Evolutionary conservation across 345 rosid genomes (phyloP).

Genomic region (Chamaenerion angustifolium): DNA sequence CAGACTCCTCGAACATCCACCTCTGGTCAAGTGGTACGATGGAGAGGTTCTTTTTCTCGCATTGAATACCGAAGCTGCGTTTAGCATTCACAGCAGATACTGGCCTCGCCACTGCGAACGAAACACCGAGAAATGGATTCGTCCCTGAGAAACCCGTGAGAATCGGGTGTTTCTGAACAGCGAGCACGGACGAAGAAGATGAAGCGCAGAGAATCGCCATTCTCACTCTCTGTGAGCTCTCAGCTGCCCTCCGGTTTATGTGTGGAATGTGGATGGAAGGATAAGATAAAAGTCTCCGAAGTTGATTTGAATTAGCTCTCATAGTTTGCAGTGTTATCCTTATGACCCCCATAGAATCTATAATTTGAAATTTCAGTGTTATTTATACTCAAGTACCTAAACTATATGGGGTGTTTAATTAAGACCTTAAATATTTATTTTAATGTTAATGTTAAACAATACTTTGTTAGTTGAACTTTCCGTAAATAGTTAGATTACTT

Average conservation of each 20-base stretch:
- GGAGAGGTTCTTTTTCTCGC: conserved; percentile 34
- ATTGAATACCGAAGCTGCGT: conserved; percentile 28
- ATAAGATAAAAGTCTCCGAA: neutral
- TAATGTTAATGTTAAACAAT: too few species aligned
- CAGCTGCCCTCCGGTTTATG: neutral
- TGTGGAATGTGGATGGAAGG: neutral
- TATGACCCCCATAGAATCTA: too few species aligned
- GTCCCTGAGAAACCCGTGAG: neutral
- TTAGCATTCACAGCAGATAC: conserved; percentile 10
- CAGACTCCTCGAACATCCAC: conserved; percentile 65
- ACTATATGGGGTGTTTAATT: too few species aligned
- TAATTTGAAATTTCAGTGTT: too few species aligned
- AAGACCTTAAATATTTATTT: too few species aligned
- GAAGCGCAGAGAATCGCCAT: conserved; percentile 9
- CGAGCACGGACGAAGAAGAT: conserved; percentile 7
- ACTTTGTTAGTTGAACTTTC: too few species aligned
- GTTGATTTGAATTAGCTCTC: too few species aligned
- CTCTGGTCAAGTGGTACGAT: conserved; percentile 49
- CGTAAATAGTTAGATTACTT: too few species aligned
- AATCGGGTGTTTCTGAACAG: neutral
- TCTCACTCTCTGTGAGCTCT: neutral
- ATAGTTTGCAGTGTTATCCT: too few species aligned
- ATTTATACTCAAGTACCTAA: too few species aligned
- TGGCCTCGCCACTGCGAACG: conserved; percentile 20
- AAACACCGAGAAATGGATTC: conserved; percentile 29